A percentile compares a stretch with the other conserved stretches of the same genome.
These are phyloP conservation scores for Globisporangium rhizosaccharum DNA, from an alignment of 352 stramenopile genomes.

Conservation along the genomic window DNA sequence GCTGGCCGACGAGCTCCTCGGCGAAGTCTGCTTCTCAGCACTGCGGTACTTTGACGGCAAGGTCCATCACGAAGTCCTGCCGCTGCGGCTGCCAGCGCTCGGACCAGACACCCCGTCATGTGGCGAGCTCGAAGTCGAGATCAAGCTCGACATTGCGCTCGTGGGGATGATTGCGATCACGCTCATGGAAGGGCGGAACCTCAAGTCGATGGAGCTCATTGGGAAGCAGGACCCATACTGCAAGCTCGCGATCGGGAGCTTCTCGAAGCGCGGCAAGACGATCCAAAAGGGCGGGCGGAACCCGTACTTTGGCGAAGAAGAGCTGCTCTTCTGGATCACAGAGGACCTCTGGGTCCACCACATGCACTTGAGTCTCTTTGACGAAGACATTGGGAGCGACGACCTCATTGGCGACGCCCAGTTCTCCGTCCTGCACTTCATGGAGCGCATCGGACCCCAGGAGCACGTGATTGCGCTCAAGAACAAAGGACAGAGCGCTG, in stretches of 20 bases:
- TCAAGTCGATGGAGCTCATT: slow-evolving; percentile 90
- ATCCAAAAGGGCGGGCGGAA: slow-evolving; percentile 77
- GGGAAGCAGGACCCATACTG: slow-evolving; percentile 90
- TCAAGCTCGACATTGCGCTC: slow-evolving; percentile 70
- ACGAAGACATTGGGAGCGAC: slow-evolving; percentile 88
- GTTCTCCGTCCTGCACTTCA: slow-evolving; percentile 74
- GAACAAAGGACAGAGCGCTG: slow-evolving; percentile 61
- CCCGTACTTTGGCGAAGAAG: slow-evolving; percentile 90
- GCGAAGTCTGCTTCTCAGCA: slow-evolving; percentile 57
- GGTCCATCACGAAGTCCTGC: slow-evolving; percentile 46
- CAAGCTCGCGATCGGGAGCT: slow-evolving; percentile 67
- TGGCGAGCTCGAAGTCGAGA: slow-evolving; percentile 63
- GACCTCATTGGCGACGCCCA: slow-evolving; percentile 81
- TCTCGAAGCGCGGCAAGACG: slow-evolving; percentile 71
- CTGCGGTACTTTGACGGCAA: slow-evolving; percentile 77
- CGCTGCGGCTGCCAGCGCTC: slow-evolving; percentile 37
- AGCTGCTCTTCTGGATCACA: slow-evolving; percentile 89
- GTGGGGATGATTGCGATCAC: slow-evolving; percentile 84
- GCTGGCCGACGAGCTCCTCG: slow-evolving; percentile 82
- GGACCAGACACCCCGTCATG: slow-evolving; percentile 13
- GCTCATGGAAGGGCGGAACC: slow-evolving; percentile 81
- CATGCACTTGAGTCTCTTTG: slow-evolving; percentile 70
- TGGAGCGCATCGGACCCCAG: slow-evolving; percentile 37
- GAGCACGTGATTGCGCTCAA: slow-evolving; percentile 57
- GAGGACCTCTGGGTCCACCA: slow-evolving; percentile 85